These are phyloP conservation scores for Glycine tomentella DNA, from an alignment of 306 rosid species.

Conservation along the genomic window DNA sequence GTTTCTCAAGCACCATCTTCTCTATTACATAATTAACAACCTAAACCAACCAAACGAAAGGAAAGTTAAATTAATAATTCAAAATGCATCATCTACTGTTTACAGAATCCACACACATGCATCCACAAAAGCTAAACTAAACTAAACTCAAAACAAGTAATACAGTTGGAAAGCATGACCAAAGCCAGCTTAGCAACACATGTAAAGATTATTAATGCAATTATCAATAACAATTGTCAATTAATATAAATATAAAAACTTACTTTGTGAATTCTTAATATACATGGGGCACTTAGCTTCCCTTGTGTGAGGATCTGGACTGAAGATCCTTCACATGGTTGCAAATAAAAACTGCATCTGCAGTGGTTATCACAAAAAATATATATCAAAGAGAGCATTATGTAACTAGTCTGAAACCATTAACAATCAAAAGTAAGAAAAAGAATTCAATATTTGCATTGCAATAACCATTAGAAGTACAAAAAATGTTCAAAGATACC, in stretches of 20 bases:
- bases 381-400: conserved; percentile 32
- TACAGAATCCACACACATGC: conserved; percentile 17
- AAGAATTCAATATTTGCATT: conserved; percentile 24
- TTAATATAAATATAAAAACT: conserved; percentile 43
- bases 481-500: conserved; percentile 27
- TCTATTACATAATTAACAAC: conserved; percentile 91
- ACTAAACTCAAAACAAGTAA: neutral
- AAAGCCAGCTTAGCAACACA: conserved; percentile 4
- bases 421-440: conserved; percentile 22
- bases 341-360: conserved; percentile 98
- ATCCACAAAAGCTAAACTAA: neutral
- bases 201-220: neutral
- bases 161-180: conserved; percentile 28
- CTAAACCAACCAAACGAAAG: conserved; percentile 50
- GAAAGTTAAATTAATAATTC: conserved; percentile 31
- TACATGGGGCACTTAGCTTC: conserved; percentile 96
- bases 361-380: conserved; percentile 32
- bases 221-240: conserved; percentile 19
- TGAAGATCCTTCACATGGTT: conserved; percentile 91
- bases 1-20: conserved; percentile 96
- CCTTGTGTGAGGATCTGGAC: conserved; percentile 95
- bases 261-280: conserved; percentile 93
- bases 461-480: conserved; percentile 25
- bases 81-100: conserved; percentile 30
- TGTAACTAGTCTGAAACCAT: neutral